Base-by-base conservation (phyloP, 1,284 basidiomycete genomes). In the Cutaneotrichosporon dermatis region DNA sequence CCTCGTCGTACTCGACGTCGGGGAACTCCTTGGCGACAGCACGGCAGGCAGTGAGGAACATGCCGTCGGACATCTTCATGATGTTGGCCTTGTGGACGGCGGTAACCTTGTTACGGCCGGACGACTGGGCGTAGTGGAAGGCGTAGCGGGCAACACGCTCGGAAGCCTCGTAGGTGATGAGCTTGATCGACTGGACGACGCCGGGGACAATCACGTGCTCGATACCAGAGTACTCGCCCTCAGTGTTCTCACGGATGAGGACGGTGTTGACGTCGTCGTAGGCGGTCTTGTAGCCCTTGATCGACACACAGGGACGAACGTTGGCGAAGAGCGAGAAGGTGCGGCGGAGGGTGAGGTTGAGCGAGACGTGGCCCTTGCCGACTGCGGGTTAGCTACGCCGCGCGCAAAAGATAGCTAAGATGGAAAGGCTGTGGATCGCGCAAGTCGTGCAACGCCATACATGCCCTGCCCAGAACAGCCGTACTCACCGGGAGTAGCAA, bases 71-170 rank as follows among this genome's bases (percentile, higher is more conserved):
- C 90, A 98, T 92, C 86, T 97, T 97, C 78, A 99, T 99, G 82
- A 99, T 98, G 77, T 96, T 97, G 44, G 96, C 96, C 83, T 99
- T 99, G 84, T 99, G 96, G 45, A 99, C 96, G 49, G 96, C 96
- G 40, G 95, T 99, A 64, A 99, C 96, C 70, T 91, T 88, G 78
- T 88, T 88, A 66, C 96, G 84, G 68, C 90, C 90, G 73, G 86
- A 88, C 63, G 89, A 84, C 73, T 89, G 85, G 40, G 96, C 96
- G 75, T 98, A 97, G 80, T 98, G 86, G 86, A 99, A 99, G 12
- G 96, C 96, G 79, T 99, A 99, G 60, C 93, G 88, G 51, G 96
- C 95, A 58, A 99, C 95, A 61, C 96, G 92, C 80, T 98, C 94
- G 12, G 95, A 98, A 33, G 96, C 96, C 66, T 98, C 91, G 87